Conservation (phyloP, 2,329 filamentous ascomycete species). For the Epichloe brachyelytri region DNA sequence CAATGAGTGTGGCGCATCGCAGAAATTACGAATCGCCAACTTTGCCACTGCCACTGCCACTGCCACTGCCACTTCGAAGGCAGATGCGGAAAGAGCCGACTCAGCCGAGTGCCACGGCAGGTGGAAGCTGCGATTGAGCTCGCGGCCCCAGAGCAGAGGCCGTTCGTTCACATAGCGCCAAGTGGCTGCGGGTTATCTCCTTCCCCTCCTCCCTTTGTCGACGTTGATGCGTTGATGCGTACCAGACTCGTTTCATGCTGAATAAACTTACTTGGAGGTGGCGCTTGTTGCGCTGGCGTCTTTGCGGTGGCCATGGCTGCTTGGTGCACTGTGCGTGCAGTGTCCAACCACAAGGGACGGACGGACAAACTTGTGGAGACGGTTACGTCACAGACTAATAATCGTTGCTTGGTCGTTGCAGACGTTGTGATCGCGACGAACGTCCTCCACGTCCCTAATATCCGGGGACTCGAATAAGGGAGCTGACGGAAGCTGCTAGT, state of each 20-base stretch:
- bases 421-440: neutral
- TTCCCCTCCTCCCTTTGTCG: neutral
- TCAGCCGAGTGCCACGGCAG: too few relatives aligned
- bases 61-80: neutral
- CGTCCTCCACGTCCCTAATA: too few relatives aligned
- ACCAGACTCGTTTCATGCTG: neutral
- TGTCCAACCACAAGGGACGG: too few relatives aligned
- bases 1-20: neutral
- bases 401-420: neutral
- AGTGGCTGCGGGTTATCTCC: neutral
- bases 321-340: neutral
- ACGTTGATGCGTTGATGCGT: too few relatives aligned
- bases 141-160: neutral
- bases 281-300: slow-evolving; percentile 5
- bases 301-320: slow-evolving; percentile 6
- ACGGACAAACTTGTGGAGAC: neutral
- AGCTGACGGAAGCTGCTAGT: too few relatives aligned
- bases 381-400: neutral
- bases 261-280: slow-evolving; percentile 5
- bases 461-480: too few relatives aligned
- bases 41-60: neutral
- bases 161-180: neutral
- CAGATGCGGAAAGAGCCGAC: neutral
- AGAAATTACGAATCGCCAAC: neutral
- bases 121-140: neutral